These are phyloP conservation scores for Solanum medicagineum DNA, from an alignment of 257 asterid species.

Conservation along the genomic window DNA sequence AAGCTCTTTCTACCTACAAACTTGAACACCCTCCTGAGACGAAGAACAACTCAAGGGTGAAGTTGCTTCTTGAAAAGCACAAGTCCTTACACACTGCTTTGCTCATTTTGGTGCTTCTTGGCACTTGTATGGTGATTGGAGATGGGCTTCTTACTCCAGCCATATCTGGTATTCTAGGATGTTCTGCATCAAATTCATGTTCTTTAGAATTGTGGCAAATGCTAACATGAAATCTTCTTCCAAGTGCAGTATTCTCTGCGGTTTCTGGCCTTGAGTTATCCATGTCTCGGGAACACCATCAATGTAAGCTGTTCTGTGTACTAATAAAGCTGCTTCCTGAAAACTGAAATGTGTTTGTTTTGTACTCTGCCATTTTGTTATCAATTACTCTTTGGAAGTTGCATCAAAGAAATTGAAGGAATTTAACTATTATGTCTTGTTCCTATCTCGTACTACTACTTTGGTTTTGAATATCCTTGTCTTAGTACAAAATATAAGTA, in stretches of 20 bases:
- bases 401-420: neutral
- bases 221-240: neutral
- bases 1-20: slow-evolving; percentile 82
- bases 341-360: neutral
- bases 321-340: neutral
- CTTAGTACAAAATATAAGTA: neutral
- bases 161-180: slow-evolving; percentile 72
- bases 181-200: neutral
- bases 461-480: neutral
- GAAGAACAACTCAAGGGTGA: slow-evolving; percentile 52
- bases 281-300: slow-evolving; percentile 92
- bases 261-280: slow-evolving; percentile 95
- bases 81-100: slow-evolving; percentile 73
- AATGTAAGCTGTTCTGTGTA: slow-evolving; percentile 49
- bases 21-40: slow-evolving; percentile 61
- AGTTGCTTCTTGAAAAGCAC: slow-evolving; percentile 75
- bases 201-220: neutral
- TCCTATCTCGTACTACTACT: neutral
- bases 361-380: neutral
- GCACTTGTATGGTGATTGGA: slow-evolving; percentile 99
- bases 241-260: slow-evolving; percentile 72
- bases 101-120: slow-evolving; percentile 70
- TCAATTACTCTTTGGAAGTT: neutral
- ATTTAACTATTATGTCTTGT: neutral
- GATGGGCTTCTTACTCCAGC: slow-evolving; percentile 98